Conservation (phyloP, 495 filamentous ascomycete species). For the Xylaria grammica region DNA sequence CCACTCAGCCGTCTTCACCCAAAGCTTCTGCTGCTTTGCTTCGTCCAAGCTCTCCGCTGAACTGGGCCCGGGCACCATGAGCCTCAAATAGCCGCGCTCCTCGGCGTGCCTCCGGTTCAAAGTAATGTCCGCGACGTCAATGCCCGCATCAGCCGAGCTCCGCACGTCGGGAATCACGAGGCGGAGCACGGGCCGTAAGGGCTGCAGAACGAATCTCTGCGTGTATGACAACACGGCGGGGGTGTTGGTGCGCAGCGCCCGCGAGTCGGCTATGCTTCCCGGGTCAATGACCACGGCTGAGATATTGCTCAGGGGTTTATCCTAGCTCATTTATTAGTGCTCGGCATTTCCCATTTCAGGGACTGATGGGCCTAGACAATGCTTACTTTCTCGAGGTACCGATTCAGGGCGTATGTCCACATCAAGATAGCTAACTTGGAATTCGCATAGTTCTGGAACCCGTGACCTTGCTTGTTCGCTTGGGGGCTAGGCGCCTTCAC, state of each 20-base stretch:
- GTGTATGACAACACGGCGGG: conserved; percentile 35
- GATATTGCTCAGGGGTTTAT: conserved; percentile 44
- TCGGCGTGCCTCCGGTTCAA: conserved; percentile 35
- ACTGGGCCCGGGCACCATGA: conserved; percentile 42
- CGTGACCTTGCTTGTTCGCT: conserved; percentile 42
- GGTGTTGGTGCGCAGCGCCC: conserved; percentile 49
- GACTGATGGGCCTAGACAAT: neutral
- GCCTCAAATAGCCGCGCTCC: conserved; percentile 48
- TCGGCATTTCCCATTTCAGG: neutral
- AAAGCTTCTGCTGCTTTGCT: conserved; percentile 49
- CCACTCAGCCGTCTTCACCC: conserved; percentile 53
- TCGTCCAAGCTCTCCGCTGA: conserved; percentile 46
- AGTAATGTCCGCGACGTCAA: conserved; percentile 41
- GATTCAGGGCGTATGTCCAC: conserved; percentile 53
- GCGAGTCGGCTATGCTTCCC: conserved; percentile 52
- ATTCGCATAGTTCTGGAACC: conserved; percentile 50
- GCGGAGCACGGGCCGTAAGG: conserved; percentile 42
- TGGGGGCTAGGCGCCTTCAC: conserved; percentile 26
- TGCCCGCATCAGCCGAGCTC: conserved; percentile 40
- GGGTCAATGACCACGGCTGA: conserved; percentile 54
- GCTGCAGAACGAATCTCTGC: conserved; percentile 37
- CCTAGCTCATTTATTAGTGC: conserved; percentile 24
- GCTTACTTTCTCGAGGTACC: conserved; percentile 46
- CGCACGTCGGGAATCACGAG: conserved; percentile 44
- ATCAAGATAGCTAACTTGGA: conserved; percentile 50